Base-by-base conservation (phyloP, 2,329 filamentous ascomycete species). In the Ophiostoma himal-ulmi region DNA sequence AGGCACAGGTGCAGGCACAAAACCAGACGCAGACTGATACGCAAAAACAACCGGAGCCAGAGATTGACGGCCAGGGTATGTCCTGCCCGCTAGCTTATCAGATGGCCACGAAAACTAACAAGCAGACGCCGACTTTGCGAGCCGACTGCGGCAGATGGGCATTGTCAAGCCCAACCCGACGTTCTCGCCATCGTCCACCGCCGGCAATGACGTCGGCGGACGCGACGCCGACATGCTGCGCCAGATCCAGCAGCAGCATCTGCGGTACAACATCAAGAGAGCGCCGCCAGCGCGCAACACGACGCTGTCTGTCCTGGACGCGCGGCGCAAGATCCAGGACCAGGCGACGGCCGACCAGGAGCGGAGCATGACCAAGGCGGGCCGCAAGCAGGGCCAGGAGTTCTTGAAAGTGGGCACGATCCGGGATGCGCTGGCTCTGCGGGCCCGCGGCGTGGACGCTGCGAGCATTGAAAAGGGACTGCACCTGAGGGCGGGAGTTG, bases 131-230 rank as follows among this genome's bases (percentile, higher is more conserved):
- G 81, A 78, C 72, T 87, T 85, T 76, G 82, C 84, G 10, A 78
- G 78, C 67, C 84, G 85, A 20, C 81, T 88, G 5, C 81, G 81
- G 36, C 78, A 84, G 72, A 86, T 88, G 82, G 85, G 85, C 75
- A 79, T 86, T 39, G 85, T 81, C 10, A 81, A 84, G 66, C 84
- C 85, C 5, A 84, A 83, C 73, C 84, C 85, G 39, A 85, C 83
- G 5, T 83, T 81, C 66, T 86, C 84, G 6, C 79, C 82, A 34
- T 85, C 84, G 1, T 86, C 84, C 8, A 84, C 79, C 1, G 83
- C 80, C 8, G 71, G 52, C 67, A 60, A 22, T n/a, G 66, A 67
- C 3, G 64, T 65, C 22, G 41, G 41, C n/a, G 69, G 67, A 5
- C 48, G 67, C 71, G 41, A 73, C 69, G 44, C 72, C 57, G 71